Conservation (phyloP, 2,329 filamentous ascomycete species). For the Fusarium bactridioides region DNA sequence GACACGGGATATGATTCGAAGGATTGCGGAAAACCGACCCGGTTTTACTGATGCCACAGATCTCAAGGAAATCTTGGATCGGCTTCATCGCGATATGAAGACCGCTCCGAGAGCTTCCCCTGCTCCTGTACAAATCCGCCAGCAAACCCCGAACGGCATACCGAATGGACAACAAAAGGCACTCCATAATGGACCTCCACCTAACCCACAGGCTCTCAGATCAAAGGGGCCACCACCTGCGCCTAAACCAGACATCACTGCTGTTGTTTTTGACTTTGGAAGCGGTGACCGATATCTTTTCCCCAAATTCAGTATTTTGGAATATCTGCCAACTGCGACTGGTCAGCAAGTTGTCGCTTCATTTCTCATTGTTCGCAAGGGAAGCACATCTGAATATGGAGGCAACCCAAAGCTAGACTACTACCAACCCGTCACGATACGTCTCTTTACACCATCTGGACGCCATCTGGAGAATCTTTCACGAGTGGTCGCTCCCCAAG, state of each 20-base stretch:
- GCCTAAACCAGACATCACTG: conserved; percentile 67
- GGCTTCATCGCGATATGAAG: conserved; percentile 54
- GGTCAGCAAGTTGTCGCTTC: conserved; percentile 74
- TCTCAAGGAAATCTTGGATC: conserved; percentile 61
- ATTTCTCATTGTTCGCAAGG: conserved; percentile 79
- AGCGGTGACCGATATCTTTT: conserved; percentile 80
- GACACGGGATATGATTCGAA: conserved; percentile 59
- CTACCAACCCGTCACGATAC: conserved; percentile 77
- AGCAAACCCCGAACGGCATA: conserved; percentile 43
- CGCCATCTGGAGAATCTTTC: conserved; percentile 68
- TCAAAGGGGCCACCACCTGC: conserved; percentile 66
- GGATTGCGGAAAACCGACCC: conserved; percentile 61
- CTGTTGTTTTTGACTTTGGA: conserved; percentile 76
- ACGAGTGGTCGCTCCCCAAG: conserved; percentile 67
- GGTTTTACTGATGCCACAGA: conserved; percentile 62
- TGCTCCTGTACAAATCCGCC: conserved; percentile 41
- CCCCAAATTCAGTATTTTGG: conserved; percentile 79
- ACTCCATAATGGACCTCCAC: conserved; percentile 28
- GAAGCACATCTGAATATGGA: conserved; percentile 69
- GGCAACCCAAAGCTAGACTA: conserved; percentile 72
- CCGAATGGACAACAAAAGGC: conserved; percentile 44
- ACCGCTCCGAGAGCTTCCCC: conserved; percentile 44
- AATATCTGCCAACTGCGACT: conserved; percentile 62
- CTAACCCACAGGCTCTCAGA: conserved; percentile 62
- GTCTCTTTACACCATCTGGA: conserved; percentile 62